Evolutionary conservation across 2,329 filamentous ascomycete species (phyloP).

Genomic region (Hymenoscyphus fraxineus): DNA sequence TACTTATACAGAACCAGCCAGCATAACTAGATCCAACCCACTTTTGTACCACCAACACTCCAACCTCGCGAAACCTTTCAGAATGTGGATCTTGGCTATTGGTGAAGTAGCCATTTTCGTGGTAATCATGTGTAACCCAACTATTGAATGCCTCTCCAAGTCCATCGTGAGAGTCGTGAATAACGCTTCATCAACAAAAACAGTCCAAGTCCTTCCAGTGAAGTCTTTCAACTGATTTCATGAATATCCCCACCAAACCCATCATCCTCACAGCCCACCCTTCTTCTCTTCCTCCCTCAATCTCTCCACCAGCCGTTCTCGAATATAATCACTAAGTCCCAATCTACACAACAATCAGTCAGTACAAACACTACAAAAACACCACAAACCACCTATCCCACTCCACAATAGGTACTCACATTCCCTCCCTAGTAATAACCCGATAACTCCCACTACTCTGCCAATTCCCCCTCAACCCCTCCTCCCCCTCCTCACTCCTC

Average conservation of each 20-base stretch:
- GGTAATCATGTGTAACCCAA: neutral
- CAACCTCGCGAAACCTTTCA: neutral
- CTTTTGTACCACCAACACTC: conserved; percentile 8
- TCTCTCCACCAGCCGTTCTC: conserved; percentile 50
- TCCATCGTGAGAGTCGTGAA: neutral
- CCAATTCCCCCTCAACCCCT: conserved; percentile 43
- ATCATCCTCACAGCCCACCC: conserved; percentile 4
- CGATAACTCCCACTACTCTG: conserved; percentile 61
- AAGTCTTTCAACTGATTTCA: neutral
- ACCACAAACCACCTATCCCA: too few relatives aligned
- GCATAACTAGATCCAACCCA: conserved; percentile 8
- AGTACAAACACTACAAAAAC: conserved; percentile 14
- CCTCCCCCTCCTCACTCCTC: conserved; percentile 37
- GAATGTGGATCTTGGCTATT: neutral
- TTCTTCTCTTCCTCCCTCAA: conserved; percentile 48
- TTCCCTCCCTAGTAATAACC: conserved; percentile 61
- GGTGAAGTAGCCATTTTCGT: neutral
- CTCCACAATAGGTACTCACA: conserved; percentile 47
- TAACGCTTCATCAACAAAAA: neutral
- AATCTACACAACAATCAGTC: conserved; percentile 40
- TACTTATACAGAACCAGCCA: conserved; percentile 2
- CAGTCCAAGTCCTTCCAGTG: neutral
- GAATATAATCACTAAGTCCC: conserved; percentile 52
- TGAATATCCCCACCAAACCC: neutral
- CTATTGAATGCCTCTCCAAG: neutral